phyloP scores from a whole-genome alignment of 2,329 filamentous ascomycete species.

The Colletotrichum sp. region DNA sequence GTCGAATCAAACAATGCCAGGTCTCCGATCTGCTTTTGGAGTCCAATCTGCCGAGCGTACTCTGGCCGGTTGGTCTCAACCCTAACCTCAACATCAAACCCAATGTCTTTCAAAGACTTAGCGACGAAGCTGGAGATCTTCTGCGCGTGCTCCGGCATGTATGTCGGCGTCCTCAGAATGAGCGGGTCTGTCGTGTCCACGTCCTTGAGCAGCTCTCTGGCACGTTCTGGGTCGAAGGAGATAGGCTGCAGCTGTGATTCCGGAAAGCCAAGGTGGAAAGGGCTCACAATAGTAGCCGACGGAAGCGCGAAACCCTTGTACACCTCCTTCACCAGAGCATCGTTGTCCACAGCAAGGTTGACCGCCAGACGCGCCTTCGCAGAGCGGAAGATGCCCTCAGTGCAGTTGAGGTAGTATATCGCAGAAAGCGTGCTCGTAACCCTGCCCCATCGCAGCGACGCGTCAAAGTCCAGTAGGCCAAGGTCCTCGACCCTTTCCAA shows the following conservation, averaged over 20 bases:
- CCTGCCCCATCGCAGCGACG: neutral
- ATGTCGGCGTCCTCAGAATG: neutral
- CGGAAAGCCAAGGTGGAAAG: neutral
- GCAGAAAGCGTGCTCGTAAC: neutral
- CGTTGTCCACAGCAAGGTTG: neutral
- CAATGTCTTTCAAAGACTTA: neutral
- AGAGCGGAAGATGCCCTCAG: neutral
- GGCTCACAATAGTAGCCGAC: neutral
- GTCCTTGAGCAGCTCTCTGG: neutral
- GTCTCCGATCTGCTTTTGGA: neutral
- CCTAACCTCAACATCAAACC: neutral
- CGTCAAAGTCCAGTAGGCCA: neutral
- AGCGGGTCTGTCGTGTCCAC: neutral
- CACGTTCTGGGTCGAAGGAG: neutral
- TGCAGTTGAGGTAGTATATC: slow-evolving; percentile 10
- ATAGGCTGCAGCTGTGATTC: neutral
- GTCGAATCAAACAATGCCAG: neutral
- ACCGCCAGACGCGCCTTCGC: neutral
- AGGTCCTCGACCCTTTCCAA: neutral
- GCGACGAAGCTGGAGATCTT: slow-evolving; percentile 1
- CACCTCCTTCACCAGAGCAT: neutral
- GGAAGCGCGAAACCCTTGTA: neutral
- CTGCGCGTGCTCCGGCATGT: slow-evolving; percentile 10
- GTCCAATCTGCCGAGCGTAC: neutral
- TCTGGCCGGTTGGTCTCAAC: slow-evolving; percentile 1